Evolutionary conservation across 371 early-diverging fungal genomes (phyloP).

Genomic region (Mucor plumbeus): DNA sequence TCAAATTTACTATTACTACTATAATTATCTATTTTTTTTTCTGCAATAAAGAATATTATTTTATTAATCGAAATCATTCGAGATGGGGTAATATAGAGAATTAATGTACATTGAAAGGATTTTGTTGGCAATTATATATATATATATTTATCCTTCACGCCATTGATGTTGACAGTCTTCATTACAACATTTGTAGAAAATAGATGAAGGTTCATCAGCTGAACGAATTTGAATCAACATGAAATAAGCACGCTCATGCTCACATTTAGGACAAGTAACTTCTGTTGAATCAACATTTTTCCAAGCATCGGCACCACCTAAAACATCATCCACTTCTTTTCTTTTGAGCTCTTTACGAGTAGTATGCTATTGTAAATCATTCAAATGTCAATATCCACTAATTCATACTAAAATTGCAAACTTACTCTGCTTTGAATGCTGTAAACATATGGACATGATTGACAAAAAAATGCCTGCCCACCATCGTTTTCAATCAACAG

Average conservation of each 20-base stretch:
- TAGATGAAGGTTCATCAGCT: slow-evolving; percentile 95
- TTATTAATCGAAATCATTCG: background rate
- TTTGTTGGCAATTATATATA: background rate
- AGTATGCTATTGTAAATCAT: slow-evolving; percentile 45
- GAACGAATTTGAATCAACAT: slow-evolving; percentile 95
- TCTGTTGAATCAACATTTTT: slow-evolving; percentile 91
- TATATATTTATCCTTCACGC: slow-evolving; percentile 67
- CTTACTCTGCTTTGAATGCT: slow-evolving; percentile 63
- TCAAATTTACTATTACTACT: background rate
- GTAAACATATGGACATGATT: slow-evolving; percentile 90
- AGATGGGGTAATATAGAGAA: background rate
- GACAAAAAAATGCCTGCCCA: slow-evolving; percentile 82
- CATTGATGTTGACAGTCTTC: slow-evolving; percentile 76
- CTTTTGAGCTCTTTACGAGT: slow-evolving; percentile 68
- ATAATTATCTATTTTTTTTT: background rate
- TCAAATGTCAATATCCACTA: background rate
- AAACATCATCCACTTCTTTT: slow-evolving; percentile 93
- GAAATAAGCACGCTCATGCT: slow-evolving; percentile 86
- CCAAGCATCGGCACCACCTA: slow-evolving; percentile 93
- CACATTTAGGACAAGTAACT: slow-evolving; percentile 91
- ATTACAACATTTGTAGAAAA: slow-evolving; percentile 85
- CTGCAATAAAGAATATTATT: background rate
- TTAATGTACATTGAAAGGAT: background rate
- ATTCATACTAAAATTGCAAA: background rate
- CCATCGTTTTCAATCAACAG: slow-evolving; percentile 73